Evolutionary conservation across 2,329 filamentous ascomycete species (phyloP), one percentile per base, ranked within the genome.

Genomic region (Neocucurbitaria cava): DNA sequence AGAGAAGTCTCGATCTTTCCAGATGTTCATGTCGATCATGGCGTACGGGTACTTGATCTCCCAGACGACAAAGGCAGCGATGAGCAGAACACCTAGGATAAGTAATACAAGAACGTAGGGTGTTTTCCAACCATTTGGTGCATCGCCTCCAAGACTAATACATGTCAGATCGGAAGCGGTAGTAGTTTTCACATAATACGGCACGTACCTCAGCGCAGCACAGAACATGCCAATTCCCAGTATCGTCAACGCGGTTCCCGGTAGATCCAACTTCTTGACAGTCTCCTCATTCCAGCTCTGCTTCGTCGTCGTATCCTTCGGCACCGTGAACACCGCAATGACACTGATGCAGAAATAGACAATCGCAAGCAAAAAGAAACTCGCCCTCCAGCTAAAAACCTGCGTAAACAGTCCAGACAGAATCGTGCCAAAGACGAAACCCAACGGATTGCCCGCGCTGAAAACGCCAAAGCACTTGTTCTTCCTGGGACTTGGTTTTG

Each of bases 221-320:
- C 85, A 87, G 65, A 89, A 85, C 78, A 87, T 80, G 3, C 85
- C 87, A 53, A 88, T 86, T 0, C 87, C 87, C n/a, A 83, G 78
- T 30, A 89, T 80, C 3, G 87, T 86, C 55, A 89, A 71, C 1
- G 81, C 64, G 0, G 85, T 87, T 0, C 87, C 87, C 0, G 88
- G 71, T 6, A 85, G 70, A 72, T 90, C 87, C 63, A 90, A 85
- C 35, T 77, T 80, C 67, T 82, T 84, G 36, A 87, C 35, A 0
- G 82, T 82, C 50, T 82, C 71, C 58, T 64, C 73, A 35, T 73
- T 81, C 51, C 79, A 69, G 23, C 59, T 80, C 61, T 68, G 77
- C 65, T 77, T 86, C 65, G 66, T 64, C n/a, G 78, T 77, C 8
- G 61, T 64, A 78, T 85, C 84, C 9, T 76, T 77, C 0, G 88